phyloP scores from a whole-genome alignment of 176 grass and related monocot genomes.

The Triticum urartu region DNA sequence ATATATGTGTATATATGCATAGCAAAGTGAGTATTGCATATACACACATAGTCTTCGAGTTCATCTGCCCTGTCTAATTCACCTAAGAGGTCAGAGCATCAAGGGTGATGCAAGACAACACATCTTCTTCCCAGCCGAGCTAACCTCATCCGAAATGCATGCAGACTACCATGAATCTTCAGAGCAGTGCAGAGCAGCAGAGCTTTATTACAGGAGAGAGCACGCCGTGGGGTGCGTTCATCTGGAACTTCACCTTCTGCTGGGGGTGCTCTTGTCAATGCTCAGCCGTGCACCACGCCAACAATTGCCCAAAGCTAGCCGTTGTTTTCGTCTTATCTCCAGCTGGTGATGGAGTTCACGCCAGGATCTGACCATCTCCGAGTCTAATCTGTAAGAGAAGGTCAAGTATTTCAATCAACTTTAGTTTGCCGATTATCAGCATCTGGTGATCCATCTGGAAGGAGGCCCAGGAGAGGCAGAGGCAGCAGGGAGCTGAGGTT shows the following conservation, averaged over 20 bases:
- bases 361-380: neutral
- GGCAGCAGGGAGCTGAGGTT: slow-evolving; percentile 87
- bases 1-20: neutral
- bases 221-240: neutral
- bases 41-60: neutral
- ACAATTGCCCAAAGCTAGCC: neutral
- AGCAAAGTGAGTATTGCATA: neutral
- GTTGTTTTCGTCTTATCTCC: too few relatives aligned
- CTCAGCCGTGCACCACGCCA: neutral
- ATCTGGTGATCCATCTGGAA: slow-evolving; percentile 54
- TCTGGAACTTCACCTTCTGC: neutral
- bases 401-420: neutral
- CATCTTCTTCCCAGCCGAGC: neutral
- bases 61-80: neutral
- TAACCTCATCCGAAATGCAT: neutral
- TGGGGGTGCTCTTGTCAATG: neutral
- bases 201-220: neutral
- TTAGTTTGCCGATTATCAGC: slow-evolving; percentile 16
- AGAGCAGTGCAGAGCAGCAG: neutral
- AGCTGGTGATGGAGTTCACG: neutral
- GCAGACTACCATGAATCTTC: neutral
- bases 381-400: neutral
- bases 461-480: slow-evolving; percentile 77
- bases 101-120: neutral
- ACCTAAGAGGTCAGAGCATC: neutral